A percentile compares a stretch with the other conserved stretches of the same genome.
phyloP scores from a whole-genome alignment of 768 basidiomycete genomes.

The Russula abietina region DNA sequence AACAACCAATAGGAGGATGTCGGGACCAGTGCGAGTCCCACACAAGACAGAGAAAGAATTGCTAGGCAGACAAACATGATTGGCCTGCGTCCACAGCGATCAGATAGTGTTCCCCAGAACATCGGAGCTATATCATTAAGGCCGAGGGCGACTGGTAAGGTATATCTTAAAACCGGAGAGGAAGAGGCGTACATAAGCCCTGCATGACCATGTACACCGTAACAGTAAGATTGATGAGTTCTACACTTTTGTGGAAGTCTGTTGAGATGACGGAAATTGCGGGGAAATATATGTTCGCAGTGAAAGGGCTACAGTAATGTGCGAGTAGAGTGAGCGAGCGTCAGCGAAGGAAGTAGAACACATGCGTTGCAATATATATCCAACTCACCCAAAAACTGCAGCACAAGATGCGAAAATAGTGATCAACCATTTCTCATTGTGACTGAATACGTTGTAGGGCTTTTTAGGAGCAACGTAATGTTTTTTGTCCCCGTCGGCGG shows the following conservation, averaged over 20 bases:
- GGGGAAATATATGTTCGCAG: slow-evolving; percentile 74
- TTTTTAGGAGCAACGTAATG: slow-evolving; percentile 29
- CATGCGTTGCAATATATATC: neutral
- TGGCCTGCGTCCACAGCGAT: slow-evolving; percentile 56
- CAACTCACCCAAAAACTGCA: slow-evolving; percentile 53
- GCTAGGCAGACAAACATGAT: slow-evolving; percentile 58
- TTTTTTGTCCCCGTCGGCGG: no score
- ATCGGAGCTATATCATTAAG: slow-evolving; percentile 34
- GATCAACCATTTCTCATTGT: slow-evolving; percentile 61
- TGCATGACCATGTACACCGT: slow-evolving; percentile 71
- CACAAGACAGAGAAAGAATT: slow-evolving; percentile 58
- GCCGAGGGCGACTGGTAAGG: neutral
- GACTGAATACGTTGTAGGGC: slow-evolving; percentile 46
- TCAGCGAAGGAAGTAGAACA: neutral
- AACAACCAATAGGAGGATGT: slow-evolving; percentile 69
- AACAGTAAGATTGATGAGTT: slow-evolving; percentile 74
- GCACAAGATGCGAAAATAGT: slow-evolving; percentile 53
- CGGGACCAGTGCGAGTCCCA: slow-evolving; percentile 53
- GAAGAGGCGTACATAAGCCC: slow-evolving; percentile 45
- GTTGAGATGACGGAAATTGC: slow-evolving; percentile 62
- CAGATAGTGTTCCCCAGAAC: slow-evolving; percentile 65
- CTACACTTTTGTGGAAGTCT: slow-evolving; percentile 59
- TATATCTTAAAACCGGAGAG: no score
- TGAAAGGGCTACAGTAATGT: slow-evolving; percentile 59
- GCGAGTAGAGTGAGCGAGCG: neutral